Conservation (phyloP, 441 rosid genomes). For the Corymbia citriodora region DNA sequence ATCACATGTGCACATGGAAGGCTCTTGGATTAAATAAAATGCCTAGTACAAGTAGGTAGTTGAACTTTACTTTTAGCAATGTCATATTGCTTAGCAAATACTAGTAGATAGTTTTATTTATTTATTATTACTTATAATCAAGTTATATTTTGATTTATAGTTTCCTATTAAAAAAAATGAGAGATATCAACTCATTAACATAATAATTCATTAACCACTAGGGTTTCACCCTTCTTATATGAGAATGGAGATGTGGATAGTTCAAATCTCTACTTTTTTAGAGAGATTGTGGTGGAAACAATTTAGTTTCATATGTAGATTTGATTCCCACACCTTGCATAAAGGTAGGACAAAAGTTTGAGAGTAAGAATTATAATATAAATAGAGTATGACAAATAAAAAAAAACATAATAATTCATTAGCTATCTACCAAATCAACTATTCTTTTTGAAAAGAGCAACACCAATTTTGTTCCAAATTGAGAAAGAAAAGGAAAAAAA, state of each 20-base stretch:
- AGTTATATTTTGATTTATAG: not conserved
- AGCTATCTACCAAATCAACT: not conserved
- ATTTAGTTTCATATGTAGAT: too few species aligned
- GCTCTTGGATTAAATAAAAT: not conserved
- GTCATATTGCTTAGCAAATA: not conserved
- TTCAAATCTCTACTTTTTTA: too few species aligned
- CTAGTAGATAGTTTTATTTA: not conserved
- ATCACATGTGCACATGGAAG: not conserved
- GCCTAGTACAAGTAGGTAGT: not conserved
- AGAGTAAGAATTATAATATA: too few species aligned
- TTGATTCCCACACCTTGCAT: too few species aligned
- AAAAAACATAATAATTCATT: not conserved
- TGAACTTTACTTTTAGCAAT: not conserved
- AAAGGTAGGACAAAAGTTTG: too few species aligned
- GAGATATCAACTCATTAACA: not conserved
- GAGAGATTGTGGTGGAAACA: too few species aligned
- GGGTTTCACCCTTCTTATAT: too few species aligned
- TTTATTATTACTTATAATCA: not conserved
- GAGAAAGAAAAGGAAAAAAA: fast-evolving
- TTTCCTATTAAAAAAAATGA: not conserved
- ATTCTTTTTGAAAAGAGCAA: not conserved
- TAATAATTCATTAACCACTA: not conserved
- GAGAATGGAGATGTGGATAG: too few species aligned
- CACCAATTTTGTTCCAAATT: not conserved
- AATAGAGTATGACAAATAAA: too few species aligned